Evolutionary conservation across 257 asterid genomes (phyloP), one percentile per base, ranked within the genome.

Genomic region (Fraxinus pennsylvanica): DNA sequence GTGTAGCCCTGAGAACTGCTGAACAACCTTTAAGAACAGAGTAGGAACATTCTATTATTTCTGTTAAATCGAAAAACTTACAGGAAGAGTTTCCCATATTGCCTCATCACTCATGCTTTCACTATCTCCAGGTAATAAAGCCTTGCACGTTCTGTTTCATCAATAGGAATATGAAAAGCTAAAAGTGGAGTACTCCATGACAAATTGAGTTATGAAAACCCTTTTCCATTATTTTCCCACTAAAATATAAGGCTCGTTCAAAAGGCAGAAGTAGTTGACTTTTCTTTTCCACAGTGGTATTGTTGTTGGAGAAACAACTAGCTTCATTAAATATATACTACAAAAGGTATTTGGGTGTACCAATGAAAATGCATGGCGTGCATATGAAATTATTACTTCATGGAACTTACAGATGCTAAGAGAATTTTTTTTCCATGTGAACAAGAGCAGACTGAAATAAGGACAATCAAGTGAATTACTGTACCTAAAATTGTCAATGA

Each of bases 41-140:
- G 59, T 78, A 82, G 52, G 47, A 74, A 75, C 35, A 74, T 59
- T 78, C 76, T 66, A 73, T 68, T 72, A 41, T 33, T 47, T 71
- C 54, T 65, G 68, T 52, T 71, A 29, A 45, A 80, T 38, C 27
- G 25, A 73, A 61, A 82, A 80, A 88, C 97, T 91, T 87, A 96
- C 99, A 15, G 99, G 99, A 80, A 96, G 97, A 12, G 97, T 94
- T 87, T 96, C 99, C 98, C 99, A 96, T 68, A 96, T 85, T 76
- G 98, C 97, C 73, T 90, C 97, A 43, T 90, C 96, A 82, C 92
- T 89, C 91, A 89, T 85, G 90, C 91, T 89, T 85, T 96, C 99
- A 88, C 92, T 96, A 75, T 93, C 99, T 81, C 95, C 99, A 4
- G 97, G 99, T 68, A 96, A 84, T 83, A 96, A 89, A 75, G 99